phyloP scores from a whole-genome alignment of 2,329 filamentous ascomycete genomes.

The Venturia asperata region DNA sequence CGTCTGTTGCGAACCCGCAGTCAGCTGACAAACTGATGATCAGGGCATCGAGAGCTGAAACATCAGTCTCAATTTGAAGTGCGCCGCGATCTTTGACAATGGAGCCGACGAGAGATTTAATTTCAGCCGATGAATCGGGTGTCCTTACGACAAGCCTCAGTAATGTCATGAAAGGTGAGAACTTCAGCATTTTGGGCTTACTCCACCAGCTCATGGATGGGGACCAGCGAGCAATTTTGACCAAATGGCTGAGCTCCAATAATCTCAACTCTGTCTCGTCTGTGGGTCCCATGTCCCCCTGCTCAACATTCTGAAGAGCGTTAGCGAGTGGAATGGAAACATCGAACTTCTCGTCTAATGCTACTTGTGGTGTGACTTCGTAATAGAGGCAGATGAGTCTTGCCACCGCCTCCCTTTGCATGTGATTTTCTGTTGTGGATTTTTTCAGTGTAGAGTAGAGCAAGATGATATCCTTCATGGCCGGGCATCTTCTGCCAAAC shows the following conservation, averaged over 20 bases:
- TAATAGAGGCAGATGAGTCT: conserved; percentile 80
- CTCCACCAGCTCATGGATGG: conserved; percentile 87
- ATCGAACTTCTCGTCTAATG: conserved; percentile 79
- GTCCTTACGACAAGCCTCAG: conserved; percentile 51
- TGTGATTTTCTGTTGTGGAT: conserved; percentile 39
- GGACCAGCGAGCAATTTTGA: conserved; percentile 72
- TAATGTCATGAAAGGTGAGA: conserved; percentile 66
- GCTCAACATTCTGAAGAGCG: conserved; percentile 47
- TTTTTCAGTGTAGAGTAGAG: conserved; percentile 10
- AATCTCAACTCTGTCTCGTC: conserved; percentile 51
- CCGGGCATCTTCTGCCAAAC: conserved; percentile 71
- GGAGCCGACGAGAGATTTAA: conserved; percentile 51
- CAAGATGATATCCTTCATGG: conserved; percentile 67
- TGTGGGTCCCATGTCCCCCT: conserved; percentile 27
- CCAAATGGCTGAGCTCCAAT: conserved; percentile 72
- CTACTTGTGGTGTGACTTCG: conserved; percentile 68
- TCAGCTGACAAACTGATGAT: conserved; percentile 44
- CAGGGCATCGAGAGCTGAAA: conserved; percentile 37
- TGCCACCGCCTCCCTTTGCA: conserved; percentile 73
- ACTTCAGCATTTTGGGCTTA: conserved; percentile 55
- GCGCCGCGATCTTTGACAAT: conserved; percentile 61
- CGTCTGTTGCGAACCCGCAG: conserved; percentile 27
- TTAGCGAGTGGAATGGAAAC: conserved; percentile 69
- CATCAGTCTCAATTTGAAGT: conserved; percentile 43
- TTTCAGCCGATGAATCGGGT: conserved; percentile 44